Evolutionary conservation across 352 stramenopile species (phyloP), one percentile per base, ranked within the genome.

Genomic region (Phytophthora meadii): DNA sequence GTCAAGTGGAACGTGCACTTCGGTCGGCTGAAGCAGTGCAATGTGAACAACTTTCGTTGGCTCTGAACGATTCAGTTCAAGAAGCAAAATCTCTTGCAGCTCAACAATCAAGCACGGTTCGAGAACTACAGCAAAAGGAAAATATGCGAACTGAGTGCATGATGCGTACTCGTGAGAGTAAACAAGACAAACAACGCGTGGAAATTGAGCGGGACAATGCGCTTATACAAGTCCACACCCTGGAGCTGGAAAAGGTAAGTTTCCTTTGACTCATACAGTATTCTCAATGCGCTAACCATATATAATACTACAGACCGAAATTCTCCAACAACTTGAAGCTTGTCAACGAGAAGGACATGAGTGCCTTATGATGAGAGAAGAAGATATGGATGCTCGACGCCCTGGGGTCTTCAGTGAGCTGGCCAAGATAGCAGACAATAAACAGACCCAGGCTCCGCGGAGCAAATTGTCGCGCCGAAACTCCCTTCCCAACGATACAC

Each of bases 281-380:
- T 45, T 4, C 4, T 11, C 12, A 36, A 37, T 45, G 48, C 30
- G 40, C 32, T 64, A 44, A 47, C 24, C 22, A 2, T 22, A 37
- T 25, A 15, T 15, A 9, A 17, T 58, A n/a, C 9, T 19, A 25
- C 39, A 87, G 63, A 27, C 53, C 3, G 72, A 79, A 22, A 36
- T 89, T 1, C 28, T 44, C 22, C 61, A 67, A n/a, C 58, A 79
- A 28, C 65, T 93, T 0, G 54, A 79, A 40, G 68, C 84, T 1
- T 79, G 65, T 41, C 69, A 72, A 9, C 66, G 62, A 5, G 83
- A 92, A 44, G 72, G 72, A 0, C 36, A 70, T 1, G 85, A 91
- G 40, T 37, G 65, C 6, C 60, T 94, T 0, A 48, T 61, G 24
- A 94, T 94, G 83, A 74, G 85, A 2, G 85, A 94, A 74, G 85